Percentiles rank a stretch among this genome's conserved stretches.
Evolutionary conservation across 306 rosid species (phyloP).

Genomic region (Sechiopsis laciniata): DNA sequence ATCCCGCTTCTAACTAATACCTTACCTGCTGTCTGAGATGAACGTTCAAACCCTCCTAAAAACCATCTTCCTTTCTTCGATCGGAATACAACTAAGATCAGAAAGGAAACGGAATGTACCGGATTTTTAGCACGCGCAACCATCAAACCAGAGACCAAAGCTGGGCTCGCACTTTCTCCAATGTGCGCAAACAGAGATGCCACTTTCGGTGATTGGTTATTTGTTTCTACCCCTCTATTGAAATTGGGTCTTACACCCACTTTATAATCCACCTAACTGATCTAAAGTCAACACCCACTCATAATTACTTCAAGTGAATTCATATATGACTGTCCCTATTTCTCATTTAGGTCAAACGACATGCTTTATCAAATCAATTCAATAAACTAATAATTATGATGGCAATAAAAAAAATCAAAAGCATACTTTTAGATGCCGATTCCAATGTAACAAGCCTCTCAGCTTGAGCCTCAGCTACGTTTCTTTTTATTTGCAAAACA

Average conservation of each 20-base stretch:
- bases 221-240: too few relatives aligned
- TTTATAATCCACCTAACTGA: not conserved
- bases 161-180: too few relatives aligned
- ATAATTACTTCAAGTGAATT: not conserved
- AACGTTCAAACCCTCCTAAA: too few relatives aligned
- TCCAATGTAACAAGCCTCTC: slow-evolving; percentile 42
- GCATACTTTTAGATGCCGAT: slow-evolving; percentile 44
- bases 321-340: not conserved
- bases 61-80: too few relatives aligned
- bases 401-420: not conserved
- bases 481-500: slow-evolving; percentile 38
- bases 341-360: slow-evolving; percentile 6
- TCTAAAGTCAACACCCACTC: not conserved
- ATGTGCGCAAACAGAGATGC: too few relatives aligned
- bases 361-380: not conserved
- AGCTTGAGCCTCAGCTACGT: slow-evolving; percentile 48
- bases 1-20: too few relatives aligned
- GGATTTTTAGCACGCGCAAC: too few relatives aligned
- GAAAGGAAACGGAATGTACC: too few relatives aligned
- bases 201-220: too few relatives aligned
- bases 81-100: too few relatives aligned
- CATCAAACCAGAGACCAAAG: too few relatives aligned
- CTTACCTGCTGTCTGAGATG: too few relatives aligned
- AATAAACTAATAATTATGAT: not conserved
- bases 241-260: not conserved